A percentile compares a stretch with the other conserved stretches of the same genome.
These are phyloP conservation scores for Evernia prunastri DNA, from an alignment of 495 filamentous ascomycete genomes.

Conservation along the genomic window DNA sequence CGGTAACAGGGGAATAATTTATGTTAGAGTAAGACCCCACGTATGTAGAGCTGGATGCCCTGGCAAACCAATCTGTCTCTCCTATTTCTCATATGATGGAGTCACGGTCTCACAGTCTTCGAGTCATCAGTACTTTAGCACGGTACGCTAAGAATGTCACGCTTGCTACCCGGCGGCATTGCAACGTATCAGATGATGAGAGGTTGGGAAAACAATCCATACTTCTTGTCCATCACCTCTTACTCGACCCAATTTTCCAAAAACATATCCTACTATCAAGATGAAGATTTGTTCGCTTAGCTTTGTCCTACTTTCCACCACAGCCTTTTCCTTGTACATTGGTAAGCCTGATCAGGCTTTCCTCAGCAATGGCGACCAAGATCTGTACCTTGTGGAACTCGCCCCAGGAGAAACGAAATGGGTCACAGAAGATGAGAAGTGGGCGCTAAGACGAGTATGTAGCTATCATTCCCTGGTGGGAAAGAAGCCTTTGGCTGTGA, in stretches of 20 bases:
- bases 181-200: neutral
- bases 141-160: conserved; percentile 9
- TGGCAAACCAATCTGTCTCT: neutral
- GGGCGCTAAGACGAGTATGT: conserved; percentile 75
- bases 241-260: neutral
- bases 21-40: neutral
- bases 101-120: conserved; percentile 9
- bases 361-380: conserved; percentile 21
- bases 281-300: conserved; percentile 15
- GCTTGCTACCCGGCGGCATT: conserved; percentile 9
- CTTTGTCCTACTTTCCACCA: conserved; percentile 5
- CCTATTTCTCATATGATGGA: too few relatives aligned
- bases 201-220: neutral
- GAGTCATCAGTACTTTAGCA: neutral
- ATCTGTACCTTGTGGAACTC: conserved; percentile 78
- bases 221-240: neutral
- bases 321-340: conserved; percentile 9
- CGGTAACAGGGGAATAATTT: neutral
- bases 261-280: neutral
- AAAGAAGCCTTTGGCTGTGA: neutral
- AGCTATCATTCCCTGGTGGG: neutral
- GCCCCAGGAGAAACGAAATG: conserved; percentile 73
- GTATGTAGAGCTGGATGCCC: neutral
- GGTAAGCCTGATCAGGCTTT: conserved; percentile 13
- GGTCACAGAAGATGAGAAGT: conserved; percentile 94